Conservation (phyloP, 768 basidiomycete genomes). For the Panus rudis region DNA sequence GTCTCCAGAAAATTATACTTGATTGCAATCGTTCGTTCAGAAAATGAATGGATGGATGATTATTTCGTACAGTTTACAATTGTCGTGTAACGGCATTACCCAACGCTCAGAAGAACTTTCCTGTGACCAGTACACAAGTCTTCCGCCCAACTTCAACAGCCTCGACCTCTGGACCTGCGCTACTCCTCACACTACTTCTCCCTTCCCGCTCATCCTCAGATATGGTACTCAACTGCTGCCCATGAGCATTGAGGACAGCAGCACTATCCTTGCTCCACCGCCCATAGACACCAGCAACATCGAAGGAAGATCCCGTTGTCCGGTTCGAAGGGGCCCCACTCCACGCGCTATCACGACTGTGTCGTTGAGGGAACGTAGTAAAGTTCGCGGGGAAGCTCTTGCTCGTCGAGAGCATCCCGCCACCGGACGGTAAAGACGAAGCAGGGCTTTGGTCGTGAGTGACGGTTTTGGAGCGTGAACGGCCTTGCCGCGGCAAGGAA, state of each 20-base stretch:
- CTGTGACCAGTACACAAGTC: constrained; percentile 18
- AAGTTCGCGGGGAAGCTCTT: constrained; percentile 9
- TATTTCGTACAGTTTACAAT: no score
- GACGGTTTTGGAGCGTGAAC: constrained; percentile 10
- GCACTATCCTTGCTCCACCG: constrained; percentile 11
- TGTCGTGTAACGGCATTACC: no score
- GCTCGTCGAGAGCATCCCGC: constrained; percentile 4
- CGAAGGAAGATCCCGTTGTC: constrained; percentile 13
- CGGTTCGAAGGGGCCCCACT: constrained; percentile 1
- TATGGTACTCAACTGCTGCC: background rate
- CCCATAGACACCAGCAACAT: constrained; percentile 17
- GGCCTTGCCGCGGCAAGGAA: constrained; percentile 2
- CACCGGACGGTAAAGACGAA: background rate
- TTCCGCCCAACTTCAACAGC: constrained; percentile 17
- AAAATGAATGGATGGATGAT: no score
- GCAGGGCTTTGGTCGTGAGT: constrained; percentile 1
- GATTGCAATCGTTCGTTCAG: no score
- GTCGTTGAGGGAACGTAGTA: constrained; percentile 10
- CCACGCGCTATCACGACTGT: background rate
- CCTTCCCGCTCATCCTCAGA: constrained; percentile 5
- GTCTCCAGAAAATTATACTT: no score
- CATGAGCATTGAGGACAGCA: constrained; percentile 1
- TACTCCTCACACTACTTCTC: no score
- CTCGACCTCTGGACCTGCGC: no score
- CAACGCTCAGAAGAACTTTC: constrained; percentile 7